Base-by-base conservation (phyloP, 2,329 filamentous ascomycete genomes). In the Nigrospora osmanthi region DNA sequence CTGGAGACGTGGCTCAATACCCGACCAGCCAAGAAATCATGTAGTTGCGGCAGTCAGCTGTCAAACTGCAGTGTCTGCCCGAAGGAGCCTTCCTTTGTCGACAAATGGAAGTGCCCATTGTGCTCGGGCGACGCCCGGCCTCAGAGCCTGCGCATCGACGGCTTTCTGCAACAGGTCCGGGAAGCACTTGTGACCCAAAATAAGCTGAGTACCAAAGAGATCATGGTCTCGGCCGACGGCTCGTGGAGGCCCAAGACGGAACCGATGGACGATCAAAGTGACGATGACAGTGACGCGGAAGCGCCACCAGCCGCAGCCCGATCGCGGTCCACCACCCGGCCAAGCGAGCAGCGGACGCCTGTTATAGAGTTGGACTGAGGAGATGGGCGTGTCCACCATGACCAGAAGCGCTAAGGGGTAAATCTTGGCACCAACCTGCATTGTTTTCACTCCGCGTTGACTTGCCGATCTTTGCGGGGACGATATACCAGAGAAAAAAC, bases 101-200 rank as follows among this genome's bases (percentile, higher is more conserved):
- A 93, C 56, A 78, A 79, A 43, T 96, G 90, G 89, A 84, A 78
- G 50, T 98, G 93, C 55, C 93, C 93, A 0, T 80, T 95, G 30
- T 97, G 91, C 62, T 72, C 73, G 23, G 69, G 67, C 31, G 90
- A 96, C 61, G 89, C 86, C 11, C 77, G 90, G 13, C 93, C 91
- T 0, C 69, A 72, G 19, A 77, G 70, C 48, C 73, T 97, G 1
- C 63, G 80, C 2, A 69, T 91, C 6, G 90, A 97, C 56, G 77
- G 77, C 2, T 96, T 89, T 58, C 69, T 96, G 38, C 58, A 72
- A 12, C 65, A 76, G 0, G 80, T 96, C 0, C 73, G 80, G 13
- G 55, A 63, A 1, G 61, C 73, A 39, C 67, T 94, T 11, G 67
- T 69, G 36, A 53, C 60, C 11, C 63, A 70, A 23, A 67, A 72